Evolutionary conservation across 495 filamentous ascomycete genomes (phyloP).

Genomic region (Parachaetomium inaequale): DNA sequence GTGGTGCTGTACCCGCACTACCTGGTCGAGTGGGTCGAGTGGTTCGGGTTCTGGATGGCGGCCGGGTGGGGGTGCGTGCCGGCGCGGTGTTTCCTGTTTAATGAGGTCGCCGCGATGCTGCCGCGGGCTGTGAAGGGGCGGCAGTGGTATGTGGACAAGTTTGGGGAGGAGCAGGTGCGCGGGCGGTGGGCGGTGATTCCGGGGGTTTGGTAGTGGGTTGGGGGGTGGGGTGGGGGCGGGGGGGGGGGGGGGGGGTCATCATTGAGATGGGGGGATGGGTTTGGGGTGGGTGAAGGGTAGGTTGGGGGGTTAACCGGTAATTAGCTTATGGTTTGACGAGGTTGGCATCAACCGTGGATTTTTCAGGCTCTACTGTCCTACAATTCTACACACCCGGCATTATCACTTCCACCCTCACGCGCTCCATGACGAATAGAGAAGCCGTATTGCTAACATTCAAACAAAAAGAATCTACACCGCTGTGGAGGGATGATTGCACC

Average conservation of each 20-base stretch:
- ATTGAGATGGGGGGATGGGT: background rate
- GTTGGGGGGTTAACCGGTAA: too few relatives aligned
- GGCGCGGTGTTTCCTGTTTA: slow-evolving; percentile 74
- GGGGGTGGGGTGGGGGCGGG: background rate
- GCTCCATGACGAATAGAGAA: background rate
- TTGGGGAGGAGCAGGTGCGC: slow-evolving; percentile 74
- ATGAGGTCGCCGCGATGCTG: slow-evolving; percentile 85
- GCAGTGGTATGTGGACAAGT: slow-evolving; percentile 83
- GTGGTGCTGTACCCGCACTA: slow-evolving; percentile 90
- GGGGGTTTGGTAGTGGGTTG: slow-evolving; percentile 52
- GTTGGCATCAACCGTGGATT: background rate
- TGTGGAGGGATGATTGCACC: slow-evolving; percentile 11
- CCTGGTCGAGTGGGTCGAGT: slow-evolving; percentile 93
- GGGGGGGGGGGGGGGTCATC: background rate
- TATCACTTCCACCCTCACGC: background rate
- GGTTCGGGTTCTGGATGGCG: slow-evolving; percentile 80
- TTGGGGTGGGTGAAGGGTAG: background rate
- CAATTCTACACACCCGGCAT: background rate
- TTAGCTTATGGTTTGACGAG: too few relatives aligned
- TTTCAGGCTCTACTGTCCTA: background rate
- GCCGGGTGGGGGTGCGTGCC: slow-evolving; percentile 61
- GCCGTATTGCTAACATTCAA: background rate
- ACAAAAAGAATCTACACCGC: slow-evolving; percentile 19
- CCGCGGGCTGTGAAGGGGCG: slow-evolving; percentile 80
- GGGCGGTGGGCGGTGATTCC: slow-evolving; percentile 80